A percentile compares a stretch with the other conserved stretches of the same genome.
Evolutionary conservation across 139 green algal species (phyloP).

Genomic region (Spirogloea muscicola): DNA sequence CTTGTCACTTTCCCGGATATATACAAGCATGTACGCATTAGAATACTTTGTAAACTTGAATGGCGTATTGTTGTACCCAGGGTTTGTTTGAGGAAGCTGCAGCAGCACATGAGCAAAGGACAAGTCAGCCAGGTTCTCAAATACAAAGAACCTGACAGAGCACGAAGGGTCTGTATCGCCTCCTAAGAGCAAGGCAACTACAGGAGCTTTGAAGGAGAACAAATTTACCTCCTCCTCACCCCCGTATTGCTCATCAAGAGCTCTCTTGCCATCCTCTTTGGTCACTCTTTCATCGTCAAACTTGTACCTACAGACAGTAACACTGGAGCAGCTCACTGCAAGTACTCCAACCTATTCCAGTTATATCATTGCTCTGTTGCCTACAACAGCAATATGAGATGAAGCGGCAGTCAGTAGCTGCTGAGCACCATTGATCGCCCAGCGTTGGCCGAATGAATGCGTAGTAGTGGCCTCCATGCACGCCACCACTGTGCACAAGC

Average conservation of each 20-base stretch:
- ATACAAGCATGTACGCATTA: conserved; percentile 99
- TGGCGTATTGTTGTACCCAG: conserved; percentile 47
- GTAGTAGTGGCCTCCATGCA: conserved; percentile 97
- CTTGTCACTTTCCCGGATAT: conserved; percentile 84
- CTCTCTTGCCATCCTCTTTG: conserved; percentile 63
- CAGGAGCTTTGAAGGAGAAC: too few relatives aligned
- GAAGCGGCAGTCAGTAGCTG: too few relatives aligned
- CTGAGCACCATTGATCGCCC: conserved; percentile 41
- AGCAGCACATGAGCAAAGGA: too few relatives aligned
- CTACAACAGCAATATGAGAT: too few relatives aligned
- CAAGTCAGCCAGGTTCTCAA: too few relatives aligned
- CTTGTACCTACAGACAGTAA: conserved; percentile 77
- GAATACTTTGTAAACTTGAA: conserved; percentile 63
- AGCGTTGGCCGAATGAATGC: conserved; percentile 64
- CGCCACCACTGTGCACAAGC: conserved; percentile 90
- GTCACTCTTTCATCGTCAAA: conserved; percentile 95
- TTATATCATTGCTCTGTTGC: too few relatives aligned
- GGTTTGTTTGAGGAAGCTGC: conserved; percentile 23
- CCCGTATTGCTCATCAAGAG: conserved; percentile 89
- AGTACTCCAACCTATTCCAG: too few relatives aligned
- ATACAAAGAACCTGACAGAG: too few relatives aligned
- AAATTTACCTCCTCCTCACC: conserved; percentile 68
- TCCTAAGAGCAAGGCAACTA: too few relatives aligned
- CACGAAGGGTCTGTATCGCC: too few relatives aligned
- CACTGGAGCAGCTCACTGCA: too few relatives aligned